These are phyloP conservation scores for Mollisia scopiformis DNA, from an alignment of 2,329 filamentous ascomycete genomes.

Conservation along the genomic window DNA sequence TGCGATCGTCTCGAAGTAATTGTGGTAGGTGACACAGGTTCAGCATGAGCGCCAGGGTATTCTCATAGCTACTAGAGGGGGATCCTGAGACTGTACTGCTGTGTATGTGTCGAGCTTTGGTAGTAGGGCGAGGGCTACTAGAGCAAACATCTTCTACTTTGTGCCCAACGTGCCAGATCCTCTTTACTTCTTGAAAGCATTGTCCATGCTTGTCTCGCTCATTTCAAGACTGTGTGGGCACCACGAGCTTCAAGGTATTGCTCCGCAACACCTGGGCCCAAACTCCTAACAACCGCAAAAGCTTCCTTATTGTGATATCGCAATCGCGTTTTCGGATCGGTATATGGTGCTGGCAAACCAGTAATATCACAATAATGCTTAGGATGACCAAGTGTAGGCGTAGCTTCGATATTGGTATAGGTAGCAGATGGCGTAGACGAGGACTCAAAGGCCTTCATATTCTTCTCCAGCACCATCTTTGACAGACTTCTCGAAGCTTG, in stretches of 20 bases:
- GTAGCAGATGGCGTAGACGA: conserved; percentile 69
- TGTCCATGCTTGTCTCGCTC: conserved; percentile 13
- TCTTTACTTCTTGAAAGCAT: neutral
- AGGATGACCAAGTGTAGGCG: conserved; percentile 82
- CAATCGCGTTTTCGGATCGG: conserved; percentile 92
- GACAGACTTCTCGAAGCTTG: conserved; percentile 86
- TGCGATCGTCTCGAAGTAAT: too few species aligned
- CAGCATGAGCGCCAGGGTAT: too few species aligned
- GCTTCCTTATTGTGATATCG: conserved; percentile 93
- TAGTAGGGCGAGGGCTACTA: too few species aligned
- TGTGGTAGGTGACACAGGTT: too few species aligned
- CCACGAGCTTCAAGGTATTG: conserved; percentile 87
- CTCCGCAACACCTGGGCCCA: conserved; percentile 84
- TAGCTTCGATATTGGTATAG: conserved; percentile 96
- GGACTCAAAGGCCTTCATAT: conserved; percentile 50
- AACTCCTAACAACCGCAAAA: conserved; percentile 77
- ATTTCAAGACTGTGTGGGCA: conserved; percentile 75
- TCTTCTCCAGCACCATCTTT: conserved; percentile 87
- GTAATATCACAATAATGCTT: conserved; percentile 97
- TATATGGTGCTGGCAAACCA: conserved; percentile 86
- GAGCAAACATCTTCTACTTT: too few species aligned
- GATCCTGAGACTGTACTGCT: too few species aligned
- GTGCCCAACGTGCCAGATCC: too few species aligned
- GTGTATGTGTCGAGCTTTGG: too few species aligned
- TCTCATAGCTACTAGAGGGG: too few species aligned